Percentiles rank a stretch among this genome's conserved stretches.
Conservation (phyloP, 2,329 filamentous ascomycete genomes). For the Microcera coccophila region DNA sequence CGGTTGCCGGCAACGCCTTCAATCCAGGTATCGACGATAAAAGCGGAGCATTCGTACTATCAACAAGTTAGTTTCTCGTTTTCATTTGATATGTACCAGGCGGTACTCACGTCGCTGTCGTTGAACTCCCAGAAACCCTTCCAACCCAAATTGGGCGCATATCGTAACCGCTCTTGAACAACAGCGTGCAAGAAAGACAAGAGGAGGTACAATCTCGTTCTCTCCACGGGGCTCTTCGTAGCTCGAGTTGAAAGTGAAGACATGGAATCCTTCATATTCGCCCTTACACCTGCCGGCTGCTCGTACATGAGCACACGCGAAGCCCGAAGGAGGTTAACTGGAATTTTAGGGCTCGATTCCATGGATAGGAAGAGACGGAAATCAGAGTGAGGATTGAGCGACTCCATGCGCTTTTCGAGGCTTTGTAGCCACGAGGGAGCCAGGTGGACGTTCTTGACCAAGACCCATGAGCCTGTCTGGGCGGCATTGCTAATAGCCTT, state of each 20-base stretch:
- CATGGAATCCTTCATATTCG: constrained; percentile 98
- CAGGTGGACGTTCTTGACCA: constrained; percentile 98
- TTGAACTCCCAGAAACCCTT: constrained; percentile 99
- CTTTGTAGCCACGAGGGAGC: constrained; percentile 95
- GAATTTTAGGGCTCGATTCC: constrained; percentile 95
- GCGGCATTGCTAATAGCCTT: constrained; percentile 93
- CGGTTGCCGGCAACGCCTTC: constrained; percentile 77
- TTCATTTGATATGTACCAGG: background rate
- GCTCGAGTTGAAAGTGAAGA: constrained; percentile 73
- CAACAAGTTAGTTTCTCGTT: constrained; percentile 7
- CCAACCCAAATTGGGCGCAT: constrained; percentile 92
- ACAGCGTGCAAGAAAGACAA: constrained; percentile 95
- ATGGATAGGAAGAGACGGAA: constrained; percentile 97
- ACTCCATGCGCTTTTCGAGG: constrained; percentile 93
- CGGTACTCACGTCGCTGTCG: constrained; percentile 85
- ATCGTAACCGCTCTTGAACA: constrained; percentile 88
- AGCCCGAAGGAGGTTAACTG: constrained; percentile 88
- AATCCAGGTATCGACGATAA: constrained; percentile 94
- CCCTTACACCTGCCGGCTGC: constrained; percentile 91
- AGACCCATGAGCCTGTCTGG: constrained; percentile 88
- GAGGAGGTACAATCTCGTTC: constrained; percentile 82
- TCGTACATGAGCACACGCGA: constrained; percentile 96
- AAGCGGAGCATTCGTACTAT: constrained; percentile 93
- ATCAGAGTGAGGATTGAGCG: constrained; percentile 86
- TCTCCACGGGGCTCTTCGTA: constrained; percentile 81